Percentiles rank a stretch among this genome's conserved stretches.
Conservation (phyloP, 129 eudicot genomes). For the Lactuca saligna region DNA sequence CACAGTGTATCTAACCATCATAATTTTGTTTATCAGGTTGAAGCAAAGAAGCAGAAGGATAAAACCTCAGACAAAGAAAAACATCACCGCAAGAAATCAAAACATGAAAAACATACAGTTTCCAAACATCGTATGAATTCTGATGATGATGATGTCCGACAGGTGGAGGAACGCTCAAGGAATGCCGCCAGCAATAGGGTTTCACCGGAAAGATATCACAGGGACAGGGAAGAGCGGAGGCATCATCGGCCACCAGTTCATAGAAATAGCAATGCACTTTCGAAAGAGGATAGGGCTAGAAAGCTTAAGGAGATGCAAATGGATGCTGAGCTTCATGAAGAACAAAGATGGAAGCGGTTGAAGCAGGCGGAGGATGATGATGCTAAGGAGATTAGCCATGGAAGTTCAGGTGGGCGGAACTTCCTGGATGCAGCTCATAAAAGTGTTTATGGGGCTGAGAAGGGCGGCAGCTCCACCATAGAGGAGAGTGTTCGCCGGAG, state of each 20-base stretch:
- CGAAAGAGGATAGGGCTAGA: constrained; percentile 87
- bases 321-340: constrained; percentile 92
- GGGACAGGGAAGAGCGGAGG: constrained; percentile 32
- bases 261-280: constrained; percentile 40
- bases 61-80: constrained; percentile 39
- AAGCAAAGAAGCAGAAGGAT: constrained; percentile 66
- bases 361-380: constrained; percentile 80
- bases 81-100: constrained; percentile 50
- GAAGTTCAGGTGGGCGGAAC: constrained; percentile 47
- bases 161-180: constrained; percentile 25
- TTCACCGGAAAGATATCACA: constrained; percentile 22
- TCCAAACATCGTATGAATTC: constrained; percentile 45
- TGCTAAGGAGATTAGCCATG: constrained; percentile 61
- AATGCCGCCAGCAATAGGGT: constrained; percentile 6
- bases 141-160: constrained; percentile 29
- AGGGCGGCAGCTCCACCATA: constrained; percentile 90
- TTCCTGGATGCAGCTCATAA: constrained; percentile 76
- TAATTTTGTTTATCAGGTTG: constrained; percentile 47
- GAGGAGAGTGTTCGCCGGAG: constrained; percentile 97
- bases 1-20: background rate
- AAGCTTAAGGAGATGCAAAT: constrained; percentile 80
- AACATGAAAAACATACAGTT: constrained; percentile 51
- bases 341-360: constrained; percentile 90
- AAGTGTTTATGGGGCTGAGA: constrained; percentile 82
- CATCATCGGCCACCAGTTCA: constrained; percentile 21